Evolutionary conservation across 2,329 filamentous ascomycete species (phyloP).

Genomic region (Botrytis cinerea): DNA sequence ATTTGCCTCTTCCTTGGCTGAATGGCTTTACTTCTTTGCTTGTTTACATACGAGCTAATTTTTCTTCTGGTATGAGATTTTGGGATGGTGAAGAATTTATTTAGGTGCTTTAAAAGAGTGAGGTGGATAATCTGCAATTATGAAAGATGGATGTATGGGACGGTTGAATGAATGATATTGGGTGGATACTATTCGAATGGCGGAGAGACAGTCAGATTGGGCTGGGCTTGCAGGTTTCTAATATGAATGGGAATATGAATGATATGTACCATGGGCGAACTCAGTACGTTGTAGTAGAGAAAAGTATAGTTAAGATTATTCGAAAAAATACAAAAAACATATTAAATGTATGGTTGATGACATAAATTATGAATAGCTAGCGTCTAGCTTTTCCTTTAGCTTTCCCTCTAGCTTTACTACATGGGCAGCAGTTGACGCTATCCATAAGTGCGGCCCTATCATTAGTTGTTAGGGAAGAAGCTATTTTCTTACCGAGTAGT

Average conservation of each 20-base stretch:
- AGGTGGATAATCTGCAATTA: not conserved
- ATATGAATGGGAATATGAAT: conserved; percentile 1
- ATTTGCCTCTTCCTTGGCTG: not conserved
- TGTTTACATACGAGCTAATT: not conserved
- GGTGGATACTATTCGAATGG: not conserved
- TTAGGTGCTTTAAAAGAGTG: not conserved
- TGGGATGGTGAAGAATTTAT: not conserved
- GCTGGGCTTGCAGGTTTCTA: not conserved
- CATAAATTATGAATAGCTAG: not conserved
- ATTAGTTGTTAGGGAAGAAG: not conserved
- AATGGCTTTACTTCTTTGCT: conserved; percentile 1
- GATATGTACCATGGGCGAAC: conserved; percentile 1
- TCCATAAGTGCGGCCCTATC: not conserved
- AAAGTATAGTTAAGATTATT: not conserved
- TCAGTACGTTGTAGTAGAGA: not conserved
- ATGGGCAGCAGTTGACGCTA: not conserved
- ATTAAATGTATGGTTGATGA: not conserved
- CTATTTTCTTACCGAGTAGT: not conserved
- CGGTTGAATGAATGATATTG: conserved; percentile 9
- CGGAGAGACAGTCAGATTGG: not conserved
- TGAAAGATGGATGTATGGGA: not conserved
- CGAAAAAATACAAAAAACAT: not conserved
- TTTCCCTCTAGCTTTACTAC: not conserved
- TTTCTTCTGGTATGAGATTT: not conserved
- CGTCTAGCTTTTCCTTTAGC: not conserved